Evolutionary conservation across 352 stramenopile genomes (phyloP).

Genomic region (Phytophthora pluvialis): DNA sequence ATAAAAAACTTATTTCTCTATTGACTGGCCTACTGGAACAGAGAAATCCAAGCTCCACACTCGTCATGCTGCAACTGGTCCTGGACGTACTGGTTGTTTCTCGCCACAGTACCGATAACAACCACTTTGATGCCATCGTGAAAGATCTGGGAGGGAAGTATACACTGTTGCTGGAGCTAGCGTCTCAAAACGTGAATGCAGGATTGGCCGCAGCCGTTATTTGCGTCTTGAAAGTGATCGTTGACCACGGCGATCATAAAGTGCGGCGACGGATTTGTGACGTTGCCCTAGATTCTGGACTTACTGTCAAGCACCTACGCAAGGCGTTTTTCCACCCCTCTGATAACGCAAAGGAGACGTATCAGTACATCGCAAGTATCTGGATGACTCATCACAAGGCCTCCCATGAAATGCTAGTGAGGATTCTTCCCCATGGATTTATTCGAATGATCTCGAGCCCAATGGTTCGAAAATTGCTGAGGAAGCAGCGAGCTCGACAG

Average conservation of each 20-base stretch:
- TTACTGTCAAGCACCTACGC: slow-evolving; percentile 64
- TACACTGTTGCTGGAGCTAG: slow-evolving; percentile 54
- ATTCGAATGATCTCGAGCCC: slow-evolving; percentile 77
- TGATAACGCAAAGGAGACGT: slow-evolving; percentile 64
- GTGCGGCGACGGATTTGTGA: slow-evolving; percentile 74
- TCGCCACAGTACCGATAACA: slow-evolving; percentile 73
- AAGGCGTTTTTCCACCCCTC: slow-evolving; percentile 75
- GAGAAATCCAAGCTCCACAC: slow-evolving; percentile 52
- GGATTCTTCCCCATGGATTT: slow-evolving; percentile 75
- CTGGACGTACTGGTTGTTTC: slow-evolving; percentile 68
- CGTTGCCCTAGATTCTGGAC: slow-evolving; percentile 61
- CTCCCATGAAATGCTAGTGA: slow-evolving; percentile 71
- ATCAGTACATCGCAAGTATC: slow-evolving; percentile 77
- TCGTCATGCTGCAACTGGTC: slow-evolving; percentile 70
- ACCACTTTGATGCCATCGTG: slow-evolving; percentile 75
- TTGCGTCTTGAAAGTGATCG: slow-evolving; percentile 69
- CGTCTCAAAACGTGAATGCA: slow-evolving; percentile 52
- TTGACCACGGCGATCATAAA: slow-evolving; percentile 73
- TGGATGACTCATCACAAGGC: slow-evolving; percentile 80
- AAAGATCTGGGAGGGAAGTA: slow-evolving; percentile 67
- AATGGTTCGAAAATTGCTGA: slow-evolving; percentile 63
- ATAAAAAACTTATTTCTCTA: slow-evolving; percentile 66
- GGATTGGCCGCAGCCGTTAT: slow-evolving; percentile 65
- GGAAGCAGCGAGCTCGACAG: slow-evolving; percentile 59
- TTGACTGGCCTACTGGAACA: slow-evolving; percentile 59